phyloP scores from a whole-genome alignment of 345 rosid genomes.

The Sapria himalayana region DNA sequence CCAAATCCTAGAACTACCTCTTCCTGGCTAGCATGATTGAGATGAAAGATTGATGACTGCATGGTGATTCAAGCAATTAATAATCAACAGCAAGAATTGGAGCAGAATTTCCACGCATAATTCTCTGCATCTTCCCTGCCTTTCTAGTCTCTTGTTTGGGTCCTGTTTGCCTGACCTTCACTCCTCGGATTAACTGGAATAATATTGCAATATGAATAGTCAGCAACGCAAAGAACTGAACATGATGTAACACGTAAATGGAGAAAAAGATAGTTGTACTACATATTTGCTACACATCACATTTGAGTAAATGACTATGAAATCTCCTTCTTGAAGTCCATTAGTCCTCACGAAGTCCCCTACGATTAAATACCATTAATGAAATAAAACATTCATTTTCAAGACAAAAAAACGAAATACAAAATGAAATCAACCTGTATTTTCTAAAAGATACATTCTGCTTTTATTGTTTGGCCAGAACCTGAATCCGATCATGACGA shows the following conservation, averaged over 20 bases:
- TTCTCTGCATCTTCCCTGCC: constrained; percentile 48
- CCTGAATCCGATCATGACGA: constrained; percentile 32
- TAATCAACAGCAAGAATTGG: neutral
- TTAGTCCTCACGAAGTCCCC: constrained; percentile 90
- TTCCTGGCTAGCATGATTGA: no score
- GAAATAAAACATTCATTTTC: neutral
- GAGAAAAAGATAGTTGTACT: constrained; percentile 6
- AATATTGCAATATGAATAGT: neutral
- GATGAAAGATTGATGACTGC: no score
- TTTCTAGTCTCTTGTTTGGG: constrained; percentile 39
- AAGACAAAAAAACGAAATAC: neutral
- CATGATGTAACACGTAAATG: neutral
- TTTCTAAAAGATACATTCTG: constrained; percentile 99
- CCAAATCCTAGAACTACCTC: no score
- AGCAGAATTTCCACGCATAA: constrained; percentile 17
- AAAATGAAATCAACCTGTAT: constrained; percentile 35
- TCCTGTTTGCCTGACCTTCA: constrained; percentile 76
- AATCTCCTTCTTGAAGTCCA: constrained; percentile 97
- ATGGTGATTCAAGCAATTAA: no score
- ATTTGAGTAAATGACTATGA: constrained; percentile 89
- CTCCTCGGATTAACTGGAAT: constrained; percentile 76
- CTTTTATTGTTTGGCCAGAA: constrained; percentile 99
- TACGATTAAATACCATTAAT: constrained; percentile 6
- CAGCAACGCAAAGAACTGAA: neutral
- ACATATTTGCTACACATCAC: constrained; percentile 91